A percentile compares a stretch with the other conserved stretches of the same genome.
phyloP scores from a whole-genome alignment of 306 rosid species.

The Castanea sativa region DNA sequence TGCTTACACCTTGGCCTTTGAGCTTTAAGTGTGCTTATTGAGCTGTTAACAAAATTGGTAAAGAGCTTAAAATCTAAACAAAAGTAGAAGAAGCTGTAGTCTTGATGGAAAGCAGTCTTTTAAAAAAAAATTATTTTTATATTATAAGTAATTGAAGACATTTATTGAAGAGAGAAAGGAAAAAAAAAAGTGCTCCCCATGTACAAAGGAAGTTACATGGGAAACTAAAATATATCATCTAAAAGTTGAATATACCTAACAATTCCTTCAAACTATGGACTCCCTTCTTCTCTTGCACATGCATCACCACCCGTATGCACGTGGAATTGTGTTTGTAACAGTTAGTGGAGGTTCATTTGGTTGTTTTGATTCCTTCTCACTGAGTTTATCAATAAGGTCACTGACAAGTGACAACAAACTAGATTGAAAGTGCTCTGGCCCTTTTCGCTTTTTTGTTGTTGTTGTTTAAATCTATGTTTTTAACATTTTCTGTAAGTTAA shows the following conservation, averaged over 20 bases:
- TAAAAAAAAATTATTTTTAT: too few relatives aligned
- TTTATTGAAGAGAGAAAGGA: too few relatives aligned
- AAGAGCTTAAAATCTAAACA: background rate
- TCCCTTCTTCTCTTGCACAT: too few relatives aligned
- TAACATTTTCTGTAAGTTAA: background rate
- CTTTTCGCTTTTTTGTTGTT: background rate
- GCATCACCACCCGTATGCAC: background rate
- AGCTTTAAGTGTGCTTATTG: too few relatives aligned
- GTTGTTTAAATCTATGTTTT: background rate
- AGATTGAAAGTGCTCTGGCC: background rate
- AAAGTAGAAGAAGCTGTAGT: background rate
- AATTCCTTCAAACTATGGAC: too few relatives aligned
- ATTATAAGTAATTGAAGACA: too few relatives aligned
- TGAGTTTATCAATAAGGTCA: background rate
- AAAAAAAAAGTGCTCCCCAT: too few relatives aligned
- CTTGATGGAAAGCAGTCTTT: background rate
- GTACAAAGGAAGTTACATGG: too few relatives aligned
- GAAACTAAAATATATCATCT: too few relatives aligned
- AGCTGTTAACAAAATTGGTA: too few relatives aligned
- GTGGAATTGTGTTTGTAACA: background rate
- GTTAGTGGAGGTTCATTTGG: background rate
- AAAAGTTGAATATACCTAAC: too few relatives aligned
- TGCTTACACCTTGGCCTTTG: too few relatives aligned
- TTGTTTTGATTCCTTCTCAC: background rate
- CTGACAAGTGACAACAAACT: background rate